These are phyloP conservation scores for Candida gorgasii DNA, from an alignment of 805 yeast species.

Conservation along the genomic window DNA sequence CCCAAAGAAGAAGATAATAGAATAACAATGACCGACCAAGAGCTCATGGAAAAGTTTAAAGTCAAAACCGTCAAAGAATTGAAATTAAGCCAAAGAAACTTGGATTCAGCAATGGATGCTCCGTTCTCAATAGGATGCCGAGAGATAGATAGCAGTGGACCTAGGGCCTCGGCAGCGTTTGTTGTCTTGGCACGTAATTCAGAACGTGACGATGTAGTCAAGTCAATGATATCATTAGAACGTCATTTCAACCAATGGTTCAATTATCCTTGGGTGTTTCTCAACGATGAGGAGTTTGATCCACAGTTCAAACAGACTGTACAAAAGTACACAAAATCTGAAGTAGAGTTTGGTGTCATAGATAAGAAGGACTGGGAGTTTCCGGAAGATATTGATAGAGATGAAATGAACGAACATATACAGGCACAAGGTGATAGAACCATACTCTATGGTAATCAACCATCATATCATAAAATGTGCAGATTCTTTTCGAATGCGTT, in stretches of 20 bases:
- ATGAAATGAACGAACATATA: slow-evolving; percentile 55
- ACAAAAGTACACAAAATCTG: slow-evolving; percentile 52
- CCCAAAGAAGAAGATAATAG: background rate
- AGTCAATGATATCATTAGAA: slow-evolving; percentile 74
- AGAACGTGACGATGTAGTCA: slow-evolving; percentile 75
- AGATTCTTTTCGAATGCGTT: slow-evolving; percentile 86
- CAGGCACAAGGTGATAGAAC: slow-evolving; percentile 79
- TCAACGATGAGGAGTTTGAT: slow-evolving; percentile 77
- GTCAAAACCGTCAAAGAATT: slow-evolving; percentile 6
- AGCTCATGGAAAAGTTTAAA: slow-evolving; percentile 4
- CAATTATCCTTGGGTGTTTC: slow-evolving; percentile 87
- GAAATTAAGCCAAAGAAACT: slow-evolving; percentile 11
- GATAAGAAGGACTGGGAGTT: slow-evolving; percentile 69
- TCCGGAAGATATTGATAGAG: slow-evolving; percentile 37
- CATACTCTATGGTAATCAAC: slow-evolving; percentile 80
- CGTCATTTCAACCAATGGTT: slow-evolving; percentile 92
- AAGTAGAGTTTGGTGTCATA: slow-evolving; percentile 72
- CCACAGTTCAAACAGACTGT: slow-evolving; percentile 62
- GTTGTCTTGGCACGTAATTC: slow-evolving; percentile 81
- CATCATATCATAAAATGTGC: slow-evolving; percentile 92
- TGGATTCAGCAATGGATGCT: slow-evolving; percentile 24
- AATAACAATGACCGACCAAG: slow-evolving; percentile 5
- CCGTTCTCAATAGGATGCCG: slow-evolving; percentile 60
- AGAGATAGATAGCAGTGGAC: slow-evolving; percentile 39
- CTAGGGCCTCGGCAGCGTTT: slow-evolving; percentile 77